Conservation (phyloP, 192 early-diverging fungal species). For the Jimgerdemannia lactiflua region DNA sequence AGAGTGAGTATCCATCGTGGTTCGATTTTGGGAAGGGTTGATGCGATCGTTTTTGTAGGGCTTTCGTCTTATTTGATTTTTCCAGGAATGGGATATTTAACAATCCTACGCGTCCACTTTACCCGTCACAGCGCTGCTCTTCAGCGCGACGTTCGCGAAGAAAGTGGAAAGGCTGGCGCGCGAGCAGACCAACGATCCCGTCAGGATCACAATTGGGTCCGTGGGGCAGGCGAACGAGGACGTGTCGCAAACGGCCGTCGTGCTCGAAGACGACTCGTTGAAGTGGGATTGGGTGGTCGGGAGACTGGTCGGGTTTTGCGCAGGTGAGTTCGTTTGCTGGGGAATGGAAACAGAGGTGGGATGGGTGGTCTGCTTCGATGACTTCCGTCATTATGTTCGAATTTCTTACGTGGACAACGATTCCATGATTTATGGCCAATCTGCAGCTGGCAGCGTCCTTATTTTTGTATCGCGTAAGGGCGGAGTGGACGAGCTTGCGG, state of each 20-base stretch:
- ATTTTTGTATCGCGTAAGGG: slow-evolving; percentile 76
- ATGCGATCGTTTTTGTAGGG: not conserved
- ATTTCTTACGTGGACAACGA: not conserved
- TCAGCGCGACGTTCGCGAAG: slow-evolving; percentile 78
- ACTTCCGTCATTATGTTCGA: not conserved
- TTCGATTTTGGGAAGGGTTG: not conserved
- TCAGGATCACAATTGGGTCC: slow-evolving; percentile 71
- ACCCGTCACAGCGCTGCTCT: slow-evolving; percentile 53
- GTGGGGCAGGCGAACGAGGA: slow-evolving; percentile 73
- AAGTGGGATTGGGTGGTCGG: slow-evolving; percentile 78
- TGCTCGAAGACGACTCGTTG: slow-evolving; percentile 60
- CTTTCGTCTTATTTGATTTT: not conserved
- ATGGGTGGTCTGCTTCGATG: not conserved
- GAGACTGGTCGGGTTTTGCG: slow-evolving; percentile 49
- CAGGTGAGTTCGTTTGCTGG: slow-evolving; percentile 29
- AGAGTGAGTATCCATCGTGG: slow-evolving; percentile 43
- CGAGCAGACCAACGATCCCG: slow-evolving; percentile 66
- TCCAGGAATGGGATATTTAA: not conserved
- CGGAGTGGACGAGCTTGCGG: slow-evolving; percentile 66
- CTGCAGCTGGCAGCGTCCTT: slow-evolving; percentile 59
- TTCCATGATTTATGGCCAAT: not conserved
- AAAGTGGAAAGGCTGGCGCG: slow-evolving; percentile 68
- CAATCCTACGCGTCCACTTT: not conserved
- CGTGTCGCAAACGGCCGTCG: slow-evolving; percentile 62
- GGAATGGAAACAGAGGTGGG: not conserved